Percentiles rank a stretch among this genome's conserved stretches.
Evolutionary conservation across 2,329 filamentous ascomycete genomes (phyloP).

Genomic region (Stachybotrys chartarum): DNA sequence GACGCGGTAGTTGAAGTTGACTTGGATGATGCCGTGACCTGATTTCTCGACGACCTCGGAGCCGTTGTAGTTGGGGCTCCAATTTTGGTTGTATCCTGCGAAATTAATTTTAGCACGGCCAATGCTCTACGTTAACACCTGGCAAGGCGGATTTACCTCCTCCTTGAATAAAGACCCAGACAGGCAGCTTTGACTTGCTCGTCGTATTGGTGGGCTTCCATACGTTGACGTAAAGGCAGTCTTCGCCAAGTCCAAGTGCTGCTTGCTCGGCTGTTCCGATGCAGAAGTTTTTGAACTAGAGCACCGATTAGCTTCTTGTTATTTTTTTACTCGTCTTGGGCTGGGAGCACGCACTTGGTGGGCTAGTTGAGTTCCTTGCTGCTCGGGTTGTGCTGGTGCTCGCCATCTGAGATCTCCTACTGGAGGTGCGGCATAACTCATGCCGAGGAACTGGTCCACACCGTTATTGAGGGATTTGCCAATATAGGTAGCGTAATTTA

Average conservation of each 20-base stretch:
- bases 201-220: conserved; percentile 5
- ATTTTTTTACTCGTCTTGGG: conserved; percentile 35
- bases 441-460: conserved; percentile 44
- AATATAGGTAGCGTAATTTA: conserved; percentile 1
- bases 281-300: conserved; percentile 2
- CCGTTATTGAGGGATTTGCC: conserved; percentile 19
- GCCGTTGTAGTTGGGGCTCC: background rate
- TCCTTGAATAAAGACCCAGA: background rate
- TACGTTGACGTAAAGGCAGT: conserved; percentile 10
- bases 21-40: background rate
- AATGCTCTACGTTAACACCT: no score
- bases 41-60: background rate
- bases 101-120: no score
- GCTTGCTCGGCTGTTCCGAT: conserved; percentile 4
- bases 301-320: conserved; percentile 30
- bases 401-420: conserved; percentile 45
- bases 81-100: conserved; percentile 12
- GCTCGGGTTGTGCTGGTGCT: background rate
- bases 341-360: conserved; percentile 26
- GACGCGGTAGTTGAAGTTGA: background rate
- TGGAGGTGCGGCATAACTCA: conserved; percentile 45
- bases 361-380: background rate
- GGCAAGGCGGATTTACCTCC: conserved; percentile 19
- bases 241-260: background rate
- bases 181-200: conserved; percentile 6